Evolutionary conservation across 164 flowering plant species (phyloP).

Genomic region (Brasenia schreberi): DNA sequence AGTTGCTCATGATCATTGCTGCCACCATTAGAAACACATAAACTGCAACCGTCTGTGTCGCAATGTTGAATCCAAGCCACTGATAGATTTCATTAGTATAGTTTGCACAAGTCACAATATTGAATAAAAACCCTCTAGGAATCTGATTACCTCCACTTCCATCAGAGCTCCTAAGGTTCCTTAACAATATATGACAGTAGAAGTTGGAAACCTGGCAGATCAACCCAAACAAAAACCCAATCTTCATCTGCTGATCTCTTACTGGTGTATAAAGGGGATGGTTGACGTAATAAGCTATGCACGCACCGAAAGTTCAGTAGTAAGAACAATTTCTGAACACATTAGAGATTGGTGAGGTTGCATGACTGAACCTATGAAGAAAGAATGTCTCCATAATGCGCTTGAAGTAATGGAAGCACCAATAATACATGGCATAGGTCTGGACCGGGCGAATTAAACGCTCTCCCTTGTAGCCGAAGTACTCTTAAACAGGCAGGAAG

Average conservation of each 20-base stretch:
- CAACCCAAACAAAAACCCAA: slow-evolving; percentile 75
- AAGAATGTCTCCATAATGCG: slow-evolving; percentile 92
- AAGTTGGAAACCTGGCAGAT: slow-evolving; percentile 74
- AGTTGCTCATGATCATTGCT: slow-evolving; percentile 72
- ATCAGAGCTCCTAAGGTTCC: slow-evolving; percentile 45
- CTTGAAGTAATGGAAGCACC: slow-evolving; percentile 97
- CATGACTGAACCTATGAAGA: slow-evolving; percentile 95
- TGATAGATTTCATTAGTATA: slow-evolving; percentile 96
- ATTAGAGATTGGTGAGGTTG: slow-evolving; percentile 85
- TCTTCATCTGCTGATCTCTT: slow-evolving; percentile 79
- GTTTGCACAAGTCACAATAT: slow-evolving; percentile 90
- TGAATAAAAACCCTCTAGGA: slow-evolving; percentile 86
- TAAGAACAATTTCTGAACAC: slow-evolving; percentile 90
- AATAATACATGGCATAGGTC: slow-evolving; percentile 85
- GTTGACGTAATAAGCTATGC: slow-evolving; percentile 63
- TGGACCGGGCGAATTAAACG: slow-evolving; percentile 70
- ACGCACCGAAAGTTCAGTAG: slow-evolving; percentile 86
- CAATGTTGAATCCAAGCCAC: slow-evolving; percentile 94
- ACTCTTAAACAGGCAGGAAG: slow-evolving; percentile 59
- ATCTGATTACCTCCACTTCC: slow-evolving; percentile 86
- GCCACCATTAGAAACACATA: slow-evolving; percentile 73
- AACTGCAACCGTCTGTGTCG: slow-evolving; percentile 94
- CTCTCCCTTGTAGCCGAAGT: slow-evolving; percentile 64
- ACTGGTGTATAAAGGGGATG: slow-evolving; percentile 93
- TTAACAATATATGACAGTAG: slow-evolving; percentile 75